phyloP scores from a whole-genome alignment of 2,329 filamentous ascomycete species.

The Paramyrothecium roridum region DNA sequence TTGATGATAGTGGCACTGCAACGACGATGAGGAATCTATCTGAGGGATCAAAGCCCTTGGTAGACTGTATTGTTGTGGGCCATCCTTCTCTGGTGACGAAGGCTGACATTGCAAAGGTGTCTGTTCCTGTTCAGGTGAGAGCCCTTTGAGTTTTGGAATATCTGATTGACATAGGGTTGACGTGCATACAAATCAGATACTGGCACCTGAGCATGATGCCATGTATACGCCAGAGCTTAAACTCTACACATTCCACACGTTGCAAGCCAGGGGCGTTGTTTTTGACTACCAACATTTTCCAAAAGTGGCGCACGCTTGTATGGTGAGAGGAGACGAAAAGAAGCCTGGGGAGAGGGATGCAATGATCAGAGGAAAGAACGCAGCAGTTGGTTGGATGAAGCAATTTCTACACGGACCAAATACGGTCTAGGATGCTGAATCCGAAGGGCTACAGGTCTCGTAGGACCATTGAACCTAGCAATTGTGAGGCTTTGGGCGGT shows the following conservation, averaged over 20 bases:
- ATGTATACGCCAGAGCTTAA: slow-evolving; percentile 41
- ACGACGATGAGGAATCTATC: too few relatives aligned
- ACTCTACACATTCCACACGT: slow-evolving; percentile 27
- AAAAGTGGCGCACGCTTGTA: slow-evolving; percentile 40
- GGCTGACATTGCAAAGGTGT: slow-evolving; percentile 41
- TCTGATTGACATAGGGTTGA: too few relatives aligned
- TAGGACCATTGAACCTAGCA: too few relatives aligned
- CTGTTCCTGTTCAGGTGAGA: slow-evolving; percentile 37
- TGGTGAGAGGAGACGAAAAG: slow-evolving; percentile 31
- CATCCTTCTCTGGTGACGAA: slow-evolving; percentile 42
- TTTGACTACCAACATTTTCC: slow-evolving; percentile 46
- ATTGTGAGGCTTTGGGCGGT: too few relatives aligned
- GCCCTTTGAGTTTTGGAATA: too few relatives aligned
- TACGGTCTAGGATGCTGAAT: background rate
- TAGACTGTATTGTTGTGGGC: slow-evolving; percentile 41
- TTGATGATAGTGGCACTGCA: slow-evolving; percentile 15
- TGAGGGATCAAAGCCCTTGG: slow-evolving; percentile 28
- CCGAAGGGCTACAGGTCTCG: too few relatives aligned
- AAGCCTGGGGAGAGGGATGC: slow-evolving; percentile 33
- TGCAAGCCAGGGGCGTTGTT: slow-evolving; percentile 28
- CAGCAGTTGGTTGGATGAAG: slow-evolving; percentile 35
- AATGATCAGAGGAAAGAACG: slow-evolving; percentile 39
- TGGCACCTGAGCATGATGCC: slow-evolving; percentile 45
- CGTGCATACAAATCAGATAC: slow-evolving; percentile 27
- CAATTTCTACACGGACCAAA: slow-evolving; percentile 5